Percentiles rank a stretch among this genome's conserved stretches.
phyloP scores from a whole-genome alignment of 2,329 filamentous ascomycete genomes.

The Calonectria crousiana region DNA sequence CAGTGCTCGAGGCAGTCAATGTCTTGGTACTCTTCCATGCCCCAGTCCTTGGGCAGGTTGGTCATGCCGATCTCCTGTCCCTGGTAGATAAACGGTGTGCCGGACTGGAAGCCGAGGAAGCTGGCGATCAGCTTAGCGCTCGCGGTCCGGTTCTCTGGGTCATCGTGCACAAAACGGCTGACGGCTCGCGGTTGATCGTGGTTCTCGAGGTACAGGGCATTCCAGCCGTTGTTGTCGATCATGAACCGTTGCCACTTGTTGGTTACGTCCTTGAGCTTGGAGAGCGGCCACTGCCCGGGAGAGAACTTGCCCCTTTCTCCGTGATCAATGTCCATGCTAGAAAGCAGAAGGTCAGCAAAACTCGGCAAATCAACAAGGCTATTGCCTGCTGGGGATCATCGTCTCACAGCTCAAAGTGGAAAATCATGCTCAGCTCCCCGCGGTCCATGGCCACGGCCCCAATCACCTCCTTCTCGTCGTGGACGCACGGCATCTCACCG shows the following conservation, averaged over 20 bases:
- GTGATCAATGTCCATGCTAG: constrained; percentile 63
- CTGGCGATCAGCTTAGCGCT: constrained; percentile 72
- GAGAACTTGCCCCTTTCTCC: constrained; percentile 59
- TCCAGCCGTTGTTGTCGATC: constrained; percentile 72
- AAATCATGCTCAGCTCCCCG: constrained; percentile 77
- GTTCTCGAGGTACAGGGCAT: constrained; percentile 74
- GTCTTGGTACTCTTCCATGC: constrained; percentile 76
- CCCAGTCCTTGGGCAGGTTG: constrained; percentile 72
- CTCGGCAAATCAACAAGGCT: constrained; percentile 1
- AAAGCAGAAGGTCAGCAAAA: not conserved
- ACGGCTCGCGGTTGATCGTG: constrained; percentile 74
- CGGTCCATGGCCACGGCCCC: constrained; percentile 66
- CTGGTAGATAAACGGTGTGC: constrained; percentile 77
- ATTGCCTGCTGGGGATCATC: not conserved
- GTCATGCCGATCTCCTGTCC: constrained; percentile 77
- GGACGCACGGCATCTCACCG: constrained; percentile 62
- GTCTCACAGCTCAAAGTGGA: constrained; percentile 74
- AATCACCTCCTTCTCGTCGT: constrained; percentile 57
- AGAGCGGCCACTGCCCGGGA: constrained; percentile 58
- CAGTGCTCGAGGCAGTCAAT: constrained; percentile 69
- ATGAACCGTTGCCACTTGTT: constrained; percentile 71
- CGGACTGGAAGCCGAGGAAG: constrained; percentile 68
- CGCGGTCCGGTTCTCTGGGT: constrained; percentile 59
- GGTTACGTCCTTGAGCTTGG: constrained; percentile 64
- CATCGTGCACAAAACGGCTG: constrained; percentile 65